phyloP scores from a whole-genome alignment of 169 alveolate genomes.

The Plasmodium sp. region DNA sequence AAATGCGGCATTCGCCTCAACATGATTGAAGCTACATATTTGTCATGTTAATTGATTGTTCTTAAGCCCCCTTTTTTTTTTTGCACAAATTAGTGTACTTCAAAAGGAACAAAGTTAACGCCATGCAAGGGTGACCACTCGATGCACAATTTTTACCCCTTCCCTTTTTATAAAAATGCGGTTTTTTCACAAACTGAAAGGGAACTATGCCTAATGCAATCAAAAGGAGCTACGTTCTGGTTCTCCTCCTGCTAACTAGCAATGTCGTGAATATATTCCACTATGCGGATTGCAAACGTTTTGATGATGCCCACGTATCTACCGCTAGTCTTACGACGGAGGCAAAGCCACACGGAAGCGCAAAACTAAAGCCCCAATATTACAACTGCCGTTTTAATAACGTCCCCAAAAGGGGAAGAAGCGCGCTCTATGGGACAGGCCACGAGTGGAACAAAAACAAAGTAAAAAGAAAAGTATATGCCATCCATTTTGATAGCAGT shows the following conservation, averaged over 20 bases:
- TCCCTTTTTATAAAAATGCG: conserved; percentile 1
- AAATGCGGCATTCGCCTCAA: neutral
- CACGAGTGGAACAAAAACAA: neutral
- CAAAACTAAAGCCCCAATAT: neutral
- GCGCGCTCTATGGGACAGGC: neutral
- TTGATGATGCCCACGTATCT: neutral
- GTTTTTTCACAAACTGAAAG: conserved; percentile 4
- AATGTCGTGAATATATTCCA: conserved; percentile 8
- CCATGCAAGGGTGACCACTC: neutral
- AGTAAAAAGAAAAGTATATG: neutral
- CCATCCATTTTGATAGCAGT: neutral
- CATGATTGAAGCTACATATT: neutral
- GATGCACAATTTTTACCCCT: neutral
- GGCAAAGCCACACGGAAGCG: neutral
- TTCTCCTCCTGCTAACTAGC: conserved; percentile 43
- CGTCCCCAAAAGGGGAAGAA: neutral
- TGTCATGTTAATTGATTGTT: neutral
- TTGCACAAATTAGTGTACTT: neutral
- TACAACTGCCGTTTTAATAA: neutral
- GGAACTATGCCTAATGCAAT: conserved; percentile 51
- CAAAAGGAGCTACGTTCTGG: neutral
- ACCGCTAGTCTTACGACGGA: neutral
- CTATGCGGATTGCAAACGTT: conserved; percentile 11
- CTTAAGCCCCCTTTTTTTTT: neutral
- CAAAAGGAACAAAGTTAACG: neutral